phyloP scores from a whole-genome alignment of 805 yeast genomes.

The Pichia cabralensis region DNA sequence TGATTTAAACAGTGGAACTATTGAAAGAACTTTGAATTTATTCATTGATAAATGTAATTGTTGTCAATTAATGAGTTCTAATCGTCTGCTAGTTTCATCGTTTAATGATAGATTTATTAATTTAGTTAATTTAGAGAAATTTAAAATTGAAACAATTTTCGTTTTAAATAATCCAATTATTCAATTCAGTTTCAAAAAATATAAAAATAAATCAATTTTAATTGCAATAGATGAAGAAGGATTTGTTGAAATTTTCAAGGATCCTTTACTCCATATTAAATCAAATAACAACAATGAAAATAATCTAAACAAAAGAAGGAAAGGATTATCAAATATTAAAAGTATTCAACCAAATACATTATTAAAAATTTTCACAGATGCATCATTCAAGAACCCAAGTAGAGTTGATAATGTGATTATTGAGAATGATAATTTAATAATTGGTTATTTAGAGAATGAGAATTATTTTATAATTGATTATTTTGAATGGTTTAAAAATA shows the following conservation, averaged over 20 bases:
- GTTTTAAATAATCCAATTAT: conserved; percentile 59
- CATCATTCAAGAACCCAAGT: conserved; percentile 18
- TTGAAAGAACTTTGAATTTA: conserved; percentile 9
- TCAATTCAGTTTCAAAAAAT: conserved; percentile 25
- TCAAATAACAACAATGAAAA: too few species aligned
- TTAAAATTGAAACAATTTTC: conserved; percentile 43
- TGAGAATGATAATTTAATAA: conserved; percentile 27
- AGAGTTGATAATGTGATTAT: conserved; percentile 16
- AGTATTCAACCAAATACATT: conserved; percentile 42
- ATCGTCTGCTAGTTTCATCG: conserved; percentile 36
- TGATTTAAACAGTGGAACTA: conserved; percentile 4
- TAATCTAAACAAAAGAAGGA: conserved; percentile 11
- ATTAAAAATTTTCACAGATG: conserved; percentile 28
- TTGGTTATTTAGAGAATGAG: conserved; percentile 57
- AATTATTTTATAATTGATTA: conserved; percentile 47
- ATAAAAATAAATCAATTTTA: conserved; percentile 29
- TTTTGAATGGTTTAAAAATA: conserved; percentile 35
- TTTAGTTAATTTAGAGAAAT: conserved; percentile 42
- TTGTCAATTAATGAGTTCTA: conserved; percentile 5
- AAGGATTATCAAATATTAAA: conserved; percentile 35
- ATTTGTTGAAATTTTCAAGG: conserved; percentile 54
- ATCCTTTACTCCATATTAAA: conserved; percentile 38
- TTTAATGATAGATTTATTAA: conserved; percentile 75
- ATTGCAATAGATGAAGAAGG: conserved; percentile 70
- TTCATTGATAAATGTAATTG: conserved; percentile 10